Evolutionary conservation across 2,329 filamentous ascomycete genomes (phyloP), one percentile per base, ranked within the genome.

Genomic region (Penicillium sp.): DNA sequence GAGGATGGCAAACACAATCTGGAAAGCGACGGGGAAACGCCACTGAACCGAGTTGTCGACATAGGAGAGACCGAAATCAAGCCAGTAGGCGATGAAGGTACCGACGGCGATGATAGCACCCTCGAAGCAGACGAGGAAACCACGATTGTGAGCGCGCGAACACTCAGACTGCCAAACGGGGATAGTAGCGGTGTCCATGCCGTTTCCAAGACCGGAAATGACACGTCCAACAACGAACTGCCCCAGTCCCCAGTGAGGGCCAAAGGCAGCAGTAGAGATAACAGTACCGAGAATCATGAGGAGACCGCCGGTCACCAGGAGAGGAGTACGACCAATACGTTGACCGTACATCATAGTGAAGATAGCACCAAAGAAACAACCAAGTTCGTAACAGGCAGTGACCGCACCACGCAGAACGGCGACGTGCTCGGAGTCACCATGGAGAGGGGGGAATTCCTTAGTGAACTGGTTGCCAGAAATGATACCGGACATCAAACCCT

Each of bases 221-320:
- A 70, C 66, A 62, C 68, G 67, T 15, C 68, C 68, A 27, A 70
- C 32, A 21, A 79, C 72, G 65, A 79, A 76, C 63, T 78, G 75
- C 3, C 73, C 69, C 13, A 72, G 51, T 53, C 63, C 67, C 63
- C 66, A 69, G 1, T 65, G 45, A 13, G 44, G 32, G 6, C 57
- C 56, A 50, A 60, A 68, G 21, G 65, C 46, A 44, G 60, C 58
- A 6, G 62, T 58, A 5, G 66, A 64, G 42, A 74, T 65, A 23
- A 69, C 46, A 21, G 68, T 67, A 41, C 72, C 71, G 35, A 73
- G 13, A 18, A 68, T 54, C 65, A 73, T 64, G 56, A 85, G 80
- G 40, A 81, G 65, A 32, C 80, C 77, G 49, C 84, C 84, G 42
- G 79, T 72, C 61, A 84, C 80, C 50, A 80, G 77, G 0, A 80